Evolutionary conservation across 2,329 filamentous ascomycete genomes (phyloP).

Genomic region (Diatrype stigma): DNA sequence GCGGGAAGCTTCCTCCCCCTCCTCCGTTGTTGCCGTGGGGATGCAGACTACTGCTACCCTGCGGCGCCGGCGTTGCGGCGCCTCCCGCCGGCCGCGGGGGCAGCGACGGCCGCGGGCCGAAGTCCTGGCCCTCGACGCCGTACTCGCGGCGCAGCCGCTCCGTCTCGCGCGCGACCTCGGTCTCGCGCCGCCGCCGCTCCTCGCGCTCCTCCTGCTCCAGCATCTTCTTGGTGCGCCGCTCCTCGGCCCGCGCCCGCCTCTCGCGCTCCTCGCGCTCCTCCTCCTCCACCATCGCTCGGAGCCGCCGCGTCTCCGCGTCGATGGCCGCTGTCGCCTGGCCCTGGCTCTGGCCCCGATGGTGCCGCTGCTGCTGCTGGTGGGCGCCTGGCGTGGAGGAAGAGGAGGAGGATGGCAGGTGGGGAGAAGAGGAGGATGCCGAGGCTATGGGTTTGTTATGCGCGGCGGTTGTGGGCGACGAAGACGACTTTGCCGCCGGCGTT

Average conservation of each 20-base stretch:
- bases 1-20: too few relatives aligned
- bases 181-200: constrained; percentile 52
- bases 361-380: too few relatives aligned
- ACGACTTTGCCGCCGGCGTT: too few relatives aligned
- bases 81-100: constrained; percentile 25
- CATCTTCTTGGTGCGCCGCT: constrained; percentile 59
- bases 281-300: constrained; percentile 54
- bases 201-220: constrained; percentile 63
- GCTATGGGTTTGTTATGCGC: too few relatives aligned
- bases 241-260: constrained; percentile 50
- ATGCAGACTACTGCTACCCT: constrained; percentile 17
- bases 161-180: constrained; percentile 72
- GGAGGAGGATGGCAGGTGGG: too few relatives aligned
- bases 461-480: too few relatives aligned
- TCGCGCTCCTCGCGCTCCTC: constrained; percentile 50
- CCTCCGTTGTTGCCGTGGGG: constrained; percentile 11
- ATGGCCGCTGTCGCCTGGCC: constrained; percentile 42
- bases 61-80: neutral
- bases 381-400: too few relatives aligned
- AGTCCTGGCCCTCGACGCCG: constrained; percentile 50
- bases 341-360: neutral
- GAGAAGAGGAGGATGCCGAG: too few relatives aligned
- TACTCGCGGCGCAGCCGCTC: constrained; percentile 70
- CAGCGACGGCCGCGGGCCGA: constrained; percentile 26
- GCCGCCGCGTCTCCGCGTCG: constrained; percentile 73